These are phyloP conservation scores for Phoma sp. DNA, from an alignment of 2,329 filamentous ascomycete species.

Conservation along the genomic window DNA sequence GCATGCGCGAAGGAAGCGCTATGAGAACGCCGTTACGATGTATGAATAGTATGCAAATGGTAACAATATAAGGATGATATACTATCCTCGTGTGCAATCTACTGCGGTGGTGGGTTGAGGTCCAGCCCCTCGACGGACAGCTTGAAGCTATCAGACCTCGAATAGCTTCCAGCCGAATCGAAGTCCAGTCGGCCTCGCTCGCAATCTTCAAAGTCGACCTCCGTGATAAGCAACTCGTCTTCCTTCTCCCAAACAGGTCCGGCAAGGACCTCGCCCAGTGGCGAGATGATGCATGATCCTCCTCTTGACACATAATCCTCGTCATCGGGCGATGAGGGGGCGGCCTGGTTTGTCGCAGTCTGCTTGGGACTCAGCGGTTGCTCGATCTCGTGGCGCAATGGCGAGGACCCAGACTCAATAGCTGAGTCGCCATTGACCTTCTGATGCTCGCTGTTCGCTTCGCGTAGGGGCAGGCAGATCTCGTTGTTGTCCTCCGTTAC, in stretches of 20 bases:
- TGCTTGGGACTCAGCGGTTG: conserved; percentile 26
- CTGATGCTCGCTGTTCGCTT: conserved; percentile 13
- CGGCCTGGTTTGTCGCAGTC: conserved; percentile 13
- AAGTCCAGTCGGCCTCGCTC: conserved; percentile 80
- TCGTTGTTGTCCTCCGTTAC: conserved; percentile 52
- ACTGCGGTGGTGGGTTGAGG: conserved; percentile 61
- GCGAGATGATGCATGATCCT: conserved; percentile 81
- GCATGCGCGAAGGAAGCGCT: neutral
- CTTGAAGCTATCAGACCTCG: conserved; percentile 70
- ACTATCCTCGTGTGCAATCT: neutral
- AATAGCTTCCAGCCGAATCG: conserved; percentile 86
- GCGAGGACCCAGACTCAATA: conserved; percentile 29
- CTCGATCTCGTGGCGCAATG: conserved; percentile 16
- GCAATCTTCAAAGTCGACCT: conserved; percentile 89
- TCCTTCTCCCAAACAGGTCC: conserved; percentile 84
- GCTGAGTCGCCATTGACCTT: conserved; percentile 26
- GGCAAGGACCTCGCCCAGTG: conserved; percentile 77
- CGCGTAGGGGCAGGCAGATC: conserved; percentile 51
- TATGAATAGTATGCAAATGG: neutral
- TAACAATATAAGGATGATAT: neutral
- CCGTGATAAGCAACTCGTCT: conserved; percentile 68
- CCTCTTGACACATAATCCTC: conserved; percentile 71
- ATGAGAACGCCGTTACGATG: neutral
- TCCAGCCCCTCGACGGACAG: conserved; percentile 66
- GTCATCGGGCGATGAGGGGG: conserved; percentile 17